Evolutionary conservation across 2,329 filamentous ascomycete genomes (phyloP).

Genomic region (Fusarium pininemorale): DNA sequence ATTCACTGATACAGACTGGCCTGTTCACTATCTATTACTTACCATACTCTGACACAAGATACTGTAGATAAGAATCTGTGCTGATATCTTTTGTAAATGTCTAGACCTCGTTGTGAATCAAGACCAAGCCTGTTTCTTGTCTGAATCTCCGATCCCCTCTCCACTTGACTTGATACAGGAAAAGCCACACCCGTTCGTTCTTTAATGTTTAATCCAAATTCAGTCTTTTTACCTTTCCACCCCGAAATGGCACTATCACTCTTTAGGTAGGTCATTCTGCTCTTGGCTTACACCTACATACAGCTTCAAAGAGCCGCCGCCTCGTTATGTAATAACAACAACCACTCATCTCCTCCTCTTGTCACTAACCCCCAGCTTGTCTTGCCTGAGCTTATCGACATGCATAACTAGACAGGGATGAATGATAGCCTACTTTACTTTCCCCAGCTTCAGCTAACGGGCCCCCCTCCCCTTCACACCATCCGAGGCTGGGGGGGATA

Average conservation of each 20-base stretch:
- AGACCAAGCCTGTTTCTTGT: neutral
- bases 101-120: too few relatives aligned
- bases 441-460: conserved; percentile 17
- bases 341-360: neutral
- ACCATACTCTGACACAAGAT: neutral
- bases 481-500: neutral
- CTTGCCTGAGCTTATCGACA: neutral
- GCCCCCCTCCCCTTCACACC: conserved; percentile 5
- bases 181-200: conserved; percentile 1
- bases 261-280: conserved; percentile 3
- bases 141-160: neutral
- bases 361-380: neutral
- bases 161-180: too few relatives aligned
- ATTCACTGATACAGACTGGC: neutral
- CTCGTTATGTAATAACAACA: conserved; percentile 15
- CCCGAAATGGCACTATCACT: neutral
- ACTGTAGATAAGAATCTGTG: neutral
- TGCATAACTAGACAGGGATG: neutral
- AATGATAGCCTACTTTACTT: conserved; percentile 8
- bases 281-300: neutral
- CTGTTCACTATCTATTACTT: neutral
- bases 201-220: neutral
- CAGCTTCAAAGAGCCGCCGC: neutral
- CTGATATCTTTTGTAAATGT: neutral
- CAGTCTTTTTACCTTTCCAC: neutral